phyloP scores from a whole-genome alignment of 495 filamentous ascomycete genomes.

The Lasiosphaeris hirsuta region DNA sequence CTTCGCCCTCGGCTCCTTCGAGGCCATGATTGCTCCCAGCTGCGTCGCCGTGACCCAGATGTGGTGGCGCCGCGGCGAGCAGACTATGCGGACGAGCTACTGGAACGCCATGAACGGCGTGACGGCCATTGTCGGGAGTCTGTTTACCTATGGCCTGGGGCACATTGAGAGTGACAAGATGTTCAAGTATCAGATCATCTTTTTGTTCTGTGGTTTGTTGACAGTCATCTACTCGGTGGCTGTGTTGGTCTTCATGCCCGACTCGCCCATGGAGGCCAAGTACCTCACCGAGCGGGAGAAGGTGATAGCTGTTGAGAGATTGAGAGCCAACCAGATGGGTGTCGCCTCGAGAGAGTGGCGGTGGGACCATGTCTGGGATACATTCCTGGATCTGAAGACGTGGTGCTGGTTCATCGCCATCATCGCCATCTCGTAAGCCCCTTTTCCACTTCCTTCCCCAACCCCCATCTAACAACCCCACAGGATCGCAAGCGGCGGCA shows the following conservation, averaged over 20 bases:
- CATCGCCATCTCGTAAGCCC: conserved; percentile 39
- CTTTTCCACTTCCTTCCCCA: neutral
- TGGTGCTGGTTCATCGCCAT: conserved; percentile 65
- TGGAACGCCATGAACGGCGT: conserved; percentile 54
- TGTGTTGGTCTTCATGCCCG: conserved; percentile 51
- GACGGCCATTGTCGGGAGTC: conserved; percentile 44
- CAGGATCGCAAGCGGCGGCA: conserved; percentile 47
- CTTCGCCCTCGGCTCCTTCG: conserved; percentile 42
- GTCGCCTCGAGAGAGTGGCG: conserved; percentile 41
- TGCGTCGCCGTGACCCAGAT: conserved; percentile 54
- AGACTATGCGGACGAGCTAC: conserved; percentile 49
- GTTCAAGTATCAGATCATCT: conserved; percentile 58
- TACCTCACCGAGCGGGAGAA: conserved; percentile 59
- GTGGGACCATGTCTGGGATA: conserved; percentile 54
- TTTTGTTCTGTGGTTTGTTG: conserved; percentile 50
- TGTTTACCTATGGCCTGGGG: conserved; percentile 58
- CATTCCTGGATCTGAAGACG: conserved; percentile 60
- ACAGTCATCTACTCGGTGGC: conserved; percentile 41
- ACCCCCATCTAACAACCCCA: neutral
- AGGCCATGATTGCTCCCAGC: conserved; percentile 45
- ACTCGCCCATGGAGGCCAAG: conserved; percentile 57
- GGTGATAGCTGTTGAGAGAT: conserved; percentile 56
- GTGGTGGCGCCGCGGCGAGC: conserved; percentile 53
- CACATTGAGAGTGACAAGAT: conserved; percentile 53
- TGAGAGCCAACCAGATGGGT: conserved; percentile 46